Evolutionary conservation across 352 stramenopile species (phyloP), one percentile per base, ranked within the genome.

Genomic region (Globisporangium acanthophoron): DNA sequence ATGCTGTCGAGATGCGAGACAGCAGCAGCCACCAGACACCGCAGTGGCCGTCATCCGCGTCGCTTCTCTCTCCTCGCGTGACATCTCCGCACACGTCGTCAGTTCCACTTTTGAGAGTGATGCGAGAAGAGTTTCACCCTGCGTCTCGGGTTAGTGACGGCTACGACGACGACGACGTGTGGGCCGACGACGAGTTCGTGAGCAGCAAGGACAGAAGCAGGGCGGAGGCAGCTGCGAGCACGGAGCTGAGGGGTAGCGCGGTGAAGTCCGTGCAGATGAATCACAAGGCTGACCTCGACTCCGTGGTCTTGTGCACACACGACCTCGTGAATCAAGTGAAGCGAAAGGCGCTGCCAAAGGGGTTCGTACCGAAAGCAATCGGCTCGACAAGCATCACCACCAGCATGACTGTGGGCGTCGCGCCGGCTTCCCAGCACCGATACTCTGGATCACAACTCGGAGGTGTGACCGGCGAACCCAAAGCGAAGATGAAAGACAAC

Each of bases 401-500:
- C 1, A 53, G 48, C 6, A 43, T n/a, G 3, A 44, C 50, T n/a
- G 54, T 67, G n/a, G 74, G 63, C 40, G 5, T 76, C 16, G 40
- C 61, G 1, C 56, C 31, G 3, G 65, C 16, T 24, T 56, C 1
- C 11, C 65, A 73, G 9, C 52, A 62, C 43, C 35, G 69, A 45
- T 72, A 58, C 31, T 56, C 43, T 7, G 58, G 29, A 49, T 67
- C 61, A 18, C 49, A 48, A 12, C n/a, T 45, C 18, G 29, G 16
- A 27, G 15, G 54, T 0, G 6, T 35, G 3, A 24, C 37, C 56
- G 52, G 3, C 64, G 62, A 40, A 40, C 71, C 24, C 56, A 67
- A 37, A 56, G 5, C 45, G 67, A 68, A 37, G 35, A 69, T 27
- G 8, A 85, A 85, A 48, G 74, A 78, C 3, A 66, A 76, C n/a